phyloP scores from a whole-genome alignment of 257 asterid genomes.

The Parsonsia alboflavescens region DNA sequence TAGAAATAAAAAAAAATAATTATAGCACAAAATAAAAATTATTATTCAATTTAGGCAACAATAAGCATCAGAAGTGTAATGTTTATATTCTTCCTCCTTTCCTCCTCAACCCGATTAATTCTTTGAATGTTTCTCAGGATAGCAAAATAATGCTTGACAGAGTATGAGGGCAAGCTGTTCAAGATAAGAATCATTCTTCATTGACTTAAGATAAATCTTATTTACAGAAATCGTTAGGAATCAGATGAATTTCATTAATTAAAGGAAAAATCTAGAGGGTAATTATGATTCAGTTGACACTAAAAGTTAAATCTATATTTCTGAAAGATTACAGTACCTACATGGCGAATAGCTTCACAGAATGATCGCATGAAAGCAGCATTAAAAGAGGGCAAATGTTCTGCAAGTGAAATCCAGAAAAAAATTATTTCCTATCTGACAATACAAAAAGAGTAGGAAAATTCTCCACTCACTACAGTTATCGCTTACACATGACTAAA shows the following conservation, averaged over 20 bases:
- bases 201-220: not conserved
- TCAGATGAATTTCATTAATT: no score
- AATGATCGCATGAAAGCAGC: not conserved
- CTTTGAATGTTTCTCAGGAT: not conserved
- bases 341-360: not conserved
- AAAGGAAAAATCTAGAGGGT: not conserved
- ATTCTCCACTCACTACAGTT: not conserved
- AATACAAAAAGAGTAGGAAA: not conserved
- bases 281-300: not conserved
- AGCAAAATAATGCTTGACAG: not conserved
- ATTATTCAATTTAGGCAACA: no score
- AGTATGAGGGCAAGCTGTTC: not conserved
- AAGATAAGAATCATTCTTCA: no score
- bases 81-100: not conserved
- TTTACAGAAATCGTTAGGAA: no score
- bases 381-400: not conserved
- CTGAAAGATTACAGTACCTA: not conserved
- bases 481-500: not conserved
- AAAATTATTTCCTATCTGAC: not conserved
- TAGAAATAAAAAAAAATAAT: not conserved
- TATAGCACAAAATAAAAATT: not conserved
- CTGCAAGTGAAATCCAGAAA: conserved; percentile 3
- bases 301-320: no score
- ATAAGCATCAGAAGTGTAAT: not conserved
- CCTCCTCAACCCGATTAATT: no score